phyloP scores from a whole-genome alignment of 1,284 basidiomycete species.

The Ustilago vetiveriae region DNA sequence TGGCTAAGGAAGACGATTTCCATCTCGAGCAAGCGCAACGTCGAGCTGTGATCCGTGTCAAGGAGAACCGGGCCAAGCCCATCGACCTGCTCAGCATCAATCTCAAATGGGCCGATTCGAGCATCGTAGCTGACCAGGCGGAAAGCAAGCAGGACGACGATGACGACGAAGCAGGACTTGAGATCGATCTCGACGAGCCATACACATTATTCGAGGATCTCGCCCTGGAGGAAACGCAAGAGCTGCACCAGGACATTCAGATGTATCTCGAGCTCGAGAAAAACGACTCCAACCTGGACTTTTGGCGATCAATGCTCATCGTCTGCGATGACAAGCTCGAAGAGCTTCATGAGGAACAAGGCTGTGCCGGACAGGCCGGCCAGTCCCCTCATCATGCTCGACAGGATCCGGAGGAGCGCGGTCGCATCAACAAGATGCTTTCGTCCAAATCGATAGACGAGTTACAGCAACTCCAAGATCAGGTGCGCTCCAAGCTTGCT shows the following conservation, averaged over 20 bases:
- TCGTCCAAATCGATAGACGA: constrained; percentile 71
- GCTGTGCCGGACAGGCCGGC: constrained; percentile 5
- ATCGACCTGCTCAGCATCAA: constrained; percentile 65
- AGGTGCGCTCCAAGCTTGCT: constrained; percentile 85
- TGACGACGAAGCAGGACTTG: constrained; percentile 84
- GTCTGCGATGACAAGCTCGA: constrained; percentile 93
- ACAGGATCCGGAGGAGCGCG: constrained; percentile 55
- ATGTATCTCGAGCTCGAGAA: constrained; percentile 88
- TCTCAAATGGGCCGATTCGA: constrained; percentile 68
- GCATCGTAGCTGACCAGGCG: constrained; percentile 92
- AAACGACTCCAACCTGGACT: constrained; percentile 85
- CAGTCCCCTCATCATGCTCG: constrained; percentile 70
- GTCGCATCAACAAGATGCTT: constrained; percentile 62
- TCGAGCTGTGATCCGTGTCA: constrained; percentile 90
- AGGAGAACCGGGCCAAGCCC: constrained; percentile 83
- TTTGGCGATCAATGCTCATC: constrained; percentile 99
- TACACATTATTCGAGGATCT: constrained; percentile 97
- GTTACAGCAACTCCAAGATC: constrained; percentile 81
- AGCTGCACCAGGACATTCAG: constrained; percentile 93
- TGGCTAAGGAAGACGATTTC: constrained; percentile 95
- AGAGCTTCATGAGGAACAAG: constrained; percentile 68
- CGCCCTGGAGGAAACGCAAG: constrained; percentile 84
- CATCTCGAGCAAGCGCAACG: constrained; percentile 91
- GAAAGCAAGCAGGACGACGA: constrained; percentile 79
- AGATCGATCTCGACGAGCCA: constrained; percentile 97